A percentile compares a stretch with the other conserved stretches of the same genome.
These are phyloP conservation scores for Ustilago shanxiensis DNA, from an alignment of 1,284 basidiomycete species.

Conservation along the genomic window DNA sequence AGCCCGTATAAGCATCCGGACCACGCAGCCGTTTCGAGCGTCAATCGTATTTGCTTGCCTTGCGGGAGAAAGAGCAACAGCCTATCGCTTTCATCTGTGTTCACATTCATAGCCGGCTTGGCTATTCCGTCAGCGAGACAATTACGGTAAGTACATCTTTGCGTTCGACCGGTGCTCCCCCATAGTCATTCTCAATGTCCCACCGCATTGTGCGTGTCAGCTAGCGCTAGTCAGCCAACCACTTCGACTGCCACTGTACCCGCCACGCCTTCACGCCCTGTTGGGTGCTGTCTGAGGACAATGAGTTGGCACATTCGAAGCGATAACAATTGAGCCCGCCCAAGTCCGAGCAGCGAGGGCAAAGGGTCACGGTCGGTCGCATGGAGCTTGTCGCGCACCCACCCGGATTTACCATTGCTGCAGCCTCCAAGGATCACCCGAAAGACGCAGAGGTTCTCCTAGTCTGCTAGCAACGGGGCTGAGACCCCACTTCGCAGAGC, in stretches of 20 bases:
- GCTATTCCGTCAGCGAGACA: neutral
- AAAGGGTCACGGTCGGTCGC: neutral
- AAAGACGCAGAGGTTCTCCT: neutral
- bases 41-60: neutral
- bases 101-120: neutral
- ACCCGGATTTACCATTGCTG: neutral
- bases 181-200: neutral
- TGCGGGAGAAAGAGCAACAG: conserved; percentile 3
- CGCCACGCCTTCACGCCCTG: neutral
- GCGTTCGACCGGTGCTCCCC: neutral
- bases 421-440: neutral
- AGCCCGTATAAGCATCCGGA: neutral
- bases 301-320: neutral
- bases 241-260: neutral
- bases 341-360: neutral
- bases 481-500: neutral
- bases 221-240: neutral
- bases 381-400: neutral
- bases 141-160: neutral
- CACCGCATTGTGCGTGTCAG: neutral
- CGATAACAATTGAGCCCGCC: neutral
- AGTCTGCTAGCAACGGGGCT: neutral
- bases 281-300: neutral
- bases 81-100: conserved; percentile 5
- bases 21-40: neutral